Conservation (phyloP, 257 asterid species). For the Solanum corneliomulleri region DNA sequence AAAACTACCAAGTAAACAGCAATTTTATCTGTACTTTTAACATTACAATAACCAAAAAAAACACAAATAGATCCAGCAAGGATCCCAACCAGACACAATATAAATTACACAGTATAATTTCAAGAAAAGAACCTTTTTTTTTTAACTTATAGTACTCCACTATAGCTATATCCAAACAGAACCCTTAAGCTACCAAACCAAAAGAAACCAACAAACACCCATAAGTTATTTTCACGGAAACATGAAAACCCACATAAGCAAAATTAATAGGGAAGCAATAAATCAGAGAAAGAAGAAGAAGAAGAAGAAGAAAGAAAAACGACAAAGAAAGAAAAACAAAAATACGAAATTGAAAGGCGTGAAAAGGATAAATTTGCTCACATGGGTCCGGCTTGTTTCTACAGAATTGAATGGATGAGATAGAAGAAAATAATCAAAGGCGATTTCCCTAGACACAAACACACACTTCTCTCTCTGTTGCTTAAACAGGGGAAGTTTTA, state of each 20-base stretch:
- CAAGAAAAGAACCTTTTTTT: background rate
- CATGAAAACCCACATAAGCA: background rate
- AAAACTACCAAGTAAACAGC: conserved; percentile 33
- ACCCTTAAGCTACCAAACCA: background rate
- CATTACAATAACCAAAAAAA: conserved; percentile 7
- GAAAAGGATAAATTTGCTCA: background rate
- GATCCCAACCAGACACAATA: conserved; percentile 43
- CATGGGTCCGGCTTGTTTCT: background rate
- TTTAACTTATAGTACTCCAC: background rate
- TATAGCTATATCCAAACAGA: background rate
- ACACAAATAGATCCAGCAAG: conserved; percentile 57
- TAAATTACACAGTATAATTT: conserved; percentile 16
- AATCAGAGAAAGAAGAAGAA: background rate
- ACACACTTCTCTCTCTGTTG: background rate
- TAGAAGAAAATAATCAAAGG: background rate
- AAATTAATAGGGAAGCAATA: background rate
- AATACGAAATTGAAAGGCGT: background rate
- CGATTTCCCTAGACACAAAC: background rate
- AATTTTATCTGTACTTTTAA: conserved; percentile 5
- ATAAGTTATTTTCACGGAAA: background rate
- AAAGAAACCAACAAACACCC: background rate
- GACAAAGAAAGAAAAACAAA: background rate
- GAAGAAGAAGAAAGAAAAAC: background rate
- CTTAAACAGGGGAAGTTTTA: background rate
- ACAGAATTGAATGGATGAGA: background rate